A percentile compares a stretch with the other conserved stretches of the same genome.
Conservation (phyloP, 2,329 filamentous ascomycete genomes). For the Scedosporium aurantiacum region DNA sequence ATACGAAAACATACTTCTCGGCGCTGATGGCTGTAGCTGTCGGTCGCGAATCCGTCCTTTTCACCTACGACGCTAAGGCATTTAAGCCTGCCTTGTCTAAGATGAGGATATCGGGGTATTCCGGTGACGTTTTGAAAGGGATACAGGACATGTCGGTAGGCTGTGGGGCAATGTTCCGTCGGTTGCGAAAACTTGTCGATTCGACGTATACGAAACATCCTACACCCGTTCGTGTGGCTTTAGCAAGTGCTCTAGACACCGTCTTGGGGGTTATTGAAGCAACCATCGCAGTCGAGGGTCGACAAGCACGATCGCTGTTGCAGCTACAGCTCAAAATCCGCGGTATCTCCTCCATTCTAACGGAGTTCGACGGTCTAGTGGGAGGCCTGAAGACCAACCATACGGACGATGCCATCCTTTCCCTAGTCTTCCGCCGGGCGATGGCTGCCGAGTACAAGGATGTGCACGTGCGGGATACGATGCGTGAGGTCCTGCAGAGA, state of each 20-base stretch:
- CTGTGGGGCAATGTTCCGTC: conserved; percentile 35
- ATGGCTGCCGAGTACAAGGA: conserved; percentile 54
- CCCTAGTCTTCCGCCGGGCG: conserved; percentile 49
- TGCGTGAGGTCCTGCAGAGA: conserved; percentile 54
- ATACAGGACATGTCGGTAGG: conserved; percentile 35
- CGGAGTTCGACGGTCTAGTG: conserved; percentile 40
- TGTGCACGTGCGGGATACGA: conserved; percentile 48
- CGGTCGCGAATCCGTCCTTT: conserved; percentile 63
- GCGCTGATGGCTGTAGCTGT: conserved; percentile 57
- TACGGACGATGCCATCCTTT: conserved; percentile 51
- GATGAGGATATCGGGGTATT: conserved; percentile 45
- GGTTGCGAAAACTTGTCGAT: conserved; percentile 35
- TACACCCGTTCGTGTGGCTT: conserved; percentile 37
- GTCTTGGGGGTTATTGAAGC: conserved; percentile 38
- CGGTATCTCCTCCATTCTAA: conserved; percentile 36
- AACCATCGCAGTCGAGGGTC: conserved; percentile 32
- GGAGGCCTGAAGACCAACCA: conserved; percentile 30
- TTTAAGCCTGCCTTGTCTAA: conserved; percentile 39
- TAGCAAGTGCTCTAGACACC: conserved; percentile 37
- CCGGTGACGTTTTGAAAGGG: conserved; percentile 35
- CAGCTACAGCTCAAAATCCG: conserved; percentile 40
- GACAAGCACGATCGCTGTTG: conserved; percentile 34
- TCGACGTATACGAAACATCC: conserved; percentile 31
- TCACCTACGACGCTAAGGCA: conserved; percentile 43
- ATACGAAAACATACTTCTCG: conserved; percentile 36